Evolutionary conservation across 768 basidiomycete genomes (phyloP).

Genomic region (Macrolepiota dolichaula): DNA sequence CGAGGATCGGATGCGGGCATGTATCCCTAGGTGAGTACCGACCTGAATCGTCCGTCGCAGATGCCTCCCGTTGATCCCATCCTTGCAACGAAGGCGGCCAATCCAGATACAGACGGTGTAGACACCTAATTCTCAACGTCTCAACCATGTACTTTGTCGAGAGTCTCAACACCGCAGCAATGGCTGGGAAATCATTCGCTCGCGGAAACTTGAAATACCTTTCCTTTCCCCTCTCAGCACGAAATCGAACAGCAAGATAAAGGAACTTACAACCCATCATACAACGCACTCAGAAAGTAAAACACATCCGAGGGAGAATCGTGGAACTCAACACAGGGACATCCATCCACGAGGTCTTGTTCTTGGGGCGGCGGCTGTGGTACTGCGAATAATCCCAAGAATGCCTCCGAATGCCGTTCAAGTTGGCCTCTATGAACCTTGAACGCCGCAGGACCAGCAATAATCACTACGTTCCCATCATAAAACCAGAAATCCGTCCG

Average conservation of each 20-base stretch:
- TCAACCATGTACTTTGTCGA: conserved; percentile 77
- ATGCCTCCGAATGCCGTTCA: conserved; percentile 74
- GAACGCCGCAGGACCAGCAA: conserved; percentile 57
- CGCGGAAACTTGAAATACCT: conserved; percentile 57
- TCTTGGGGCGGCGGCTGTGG: conserved; percentile 46
- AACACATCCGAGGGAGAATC: conserved; percentile 67
- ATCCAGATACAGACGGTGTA: conserved; percentile 54
- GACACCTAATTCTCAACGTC: conserved; percentile 57
- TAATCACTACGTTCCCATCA: conserved; percentile 68
- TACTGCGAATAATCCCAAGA: conserved; percentile 61
- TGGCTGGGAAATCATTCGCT: conserved; percentile 52
- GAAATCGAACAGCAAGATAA: background rate
- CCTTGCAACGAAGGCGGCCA: conserved; percentile 66
- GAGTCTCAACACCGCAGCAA: conserved; percentile 66
- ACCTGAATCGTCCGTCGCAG: conserved; percentile 44
- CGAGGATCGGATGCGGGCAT: conserved; percentile 65
- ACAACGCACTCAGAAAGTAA: conserved; percentile 64
- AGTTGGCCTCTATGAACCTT: conserved; percentile 76
- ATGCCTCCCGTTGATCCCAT: conserved; percentile 68
- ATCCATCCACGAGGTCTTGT: conserved; percentile 53
- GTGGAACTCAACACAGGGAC: conserved; percentile 55
- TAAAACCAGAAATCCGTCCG: conserved; percentile 69
- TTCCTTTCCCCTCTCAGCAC: background rate
- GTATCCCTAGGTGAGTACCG: conserved; percentile 57
- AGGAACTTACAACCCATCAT: conserved; percentile 69